Percentiles rank a stretch among this genome's conserved stretches.
Evolutionary conservation across 1,284 basidiomycete species (phyloP).

Genomic region (Naganishia sp.): DNA sequence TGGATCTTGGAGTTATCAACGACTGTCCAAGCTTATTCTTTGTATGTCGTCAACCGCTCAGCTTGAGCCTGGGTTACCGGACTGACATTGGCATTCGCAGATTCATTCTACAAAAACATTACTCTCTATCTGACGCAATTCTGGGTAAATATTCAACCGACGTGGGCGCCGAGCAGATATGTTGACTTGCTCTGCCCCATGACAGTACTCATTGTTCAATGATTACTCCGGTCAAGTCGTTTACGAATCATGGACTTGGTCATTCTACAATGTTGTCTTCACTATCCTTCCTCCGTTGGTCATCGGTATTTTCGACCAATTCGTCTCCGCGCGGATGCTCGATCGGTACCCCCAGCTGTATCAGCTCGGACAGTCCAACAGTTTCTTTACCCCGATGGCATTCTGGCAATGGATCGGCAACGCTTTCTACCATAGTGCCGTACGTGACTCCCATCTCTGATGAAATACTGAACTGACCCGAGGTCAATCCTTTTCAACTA

Average conservation of each 20-base stretch:
- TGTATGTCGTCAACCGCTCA: conserved; percentile 61
- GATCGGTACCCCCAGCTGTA: conserved; percentile 98
- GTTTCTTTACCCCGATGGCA: conserved; percentile 84
- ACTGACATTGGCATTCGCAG: conserved; percentile 54
- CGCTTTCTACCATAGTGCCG: conserved; percentile 88
- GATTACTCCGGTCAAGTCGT: conserved; percentile 98
- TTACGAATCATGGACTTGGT: conserved; percentile 98
- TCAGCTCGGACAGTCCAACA: conserved; percentile 84
- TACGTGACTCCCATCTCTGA: conserved; percentile 55
- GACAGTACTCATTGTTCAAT: conserved; percentile 94
- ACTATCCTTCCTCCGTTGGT: conserved; percentile 94
- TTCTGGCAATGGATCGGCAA: conserved; percentile 97
- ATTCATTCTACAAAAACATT: conserved; percentile 96
- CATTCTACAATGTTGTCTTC: conserved; percentile 89
- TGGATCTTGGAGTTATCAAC: conserved; percentile 96
- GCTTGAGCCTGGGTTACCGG: no score
- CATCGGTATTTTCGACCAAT: conserved; percentile 96
- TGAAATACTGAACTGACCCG: background rate
- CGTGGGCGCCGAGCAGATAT: background rate
- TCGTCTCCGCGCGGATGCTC: conserved; percentile 92
- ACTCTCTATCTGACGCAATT: conserved; percentile 97
- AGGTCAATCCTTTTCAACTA: background rate
- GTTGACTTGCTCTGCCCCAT: background rate
- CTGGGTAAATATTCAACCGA: conserved; percentile 65
- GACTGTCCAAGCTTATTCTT: conserved; percentile 91